These are phyloP conservation scores for Brassica rapa DNA, from an alignment of 345 rosid species.

Conservation along the genomic window DNA sequence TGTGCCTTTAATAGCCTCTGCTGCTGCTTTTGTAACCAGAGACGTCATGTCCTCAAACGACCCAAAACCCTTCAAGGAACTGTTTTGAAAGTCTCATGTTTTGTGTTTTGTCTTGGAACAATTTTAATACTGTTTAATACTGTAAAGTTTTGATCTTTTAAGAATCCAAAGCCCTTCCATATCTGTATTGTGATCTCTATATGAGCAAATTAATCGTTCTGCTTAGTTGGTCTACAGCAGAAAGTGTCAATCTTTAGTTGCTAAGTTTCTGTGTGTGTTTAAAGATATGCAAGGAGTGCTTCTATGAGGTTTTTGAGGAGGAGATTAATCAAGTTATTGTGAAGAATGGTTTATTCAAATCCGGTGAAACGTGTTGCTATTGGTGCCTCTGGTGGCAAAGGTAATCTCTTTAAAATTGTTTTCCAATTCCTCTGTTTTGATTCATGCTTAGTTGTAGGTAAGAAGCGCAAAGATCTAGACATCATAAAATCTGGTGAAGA, in stretches of 20 bases:
- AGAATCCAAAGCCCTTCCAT: neutral
- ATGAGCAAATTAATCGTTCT: neutral
- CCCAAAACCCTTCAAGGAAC: slow-evolving; percentile 85
- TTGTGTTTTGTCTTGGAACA: neutral
- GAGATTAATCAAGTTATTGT: slow-evolving; percentile 81
- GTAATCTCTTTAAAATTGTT: slow-evolving; percentile 32
- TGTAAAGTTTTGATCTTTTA: neutral
- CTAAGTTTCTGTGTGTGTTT: neutral
- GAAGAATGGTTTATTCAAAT: slow-evolving; percentile 63
- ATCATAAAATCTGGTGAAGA: slow-evolving; percentile 81
- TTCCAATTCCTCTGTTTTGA: neutral
- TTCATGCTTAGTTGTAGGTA: neutral
- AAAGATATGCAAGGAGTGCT: slow-evolving; percentile 90
- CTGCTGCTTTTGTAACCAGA: slow-evolving; percentile 63
- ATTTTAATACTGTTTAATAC: neutral
- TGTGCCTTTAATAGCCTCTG: slow-evolving; percentile 44
- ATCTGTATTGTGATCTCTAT: neutral
- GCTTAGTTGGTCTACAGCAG: neutral
- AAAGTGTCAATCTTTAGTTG: neutral
- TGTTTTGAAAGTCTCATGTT: neutral
- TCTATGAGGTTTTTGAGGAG: slow-evolving; percentile 78
- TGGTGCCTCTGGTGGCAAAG: slow-evolving; percentile 97
- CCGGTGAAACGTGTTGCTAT: slow-evolving; percentile 85
- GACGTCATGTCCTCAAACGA: slow-evolving; percentile 74
- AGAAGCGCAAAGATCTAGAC: slow-evolving; percentile 44